These are phyloP conservation scores for Xylariomycetidae sp. DNA, from an alignment of 2,329 filamentous ascomycete genomes.

Conservation along the genomic window DNA sequence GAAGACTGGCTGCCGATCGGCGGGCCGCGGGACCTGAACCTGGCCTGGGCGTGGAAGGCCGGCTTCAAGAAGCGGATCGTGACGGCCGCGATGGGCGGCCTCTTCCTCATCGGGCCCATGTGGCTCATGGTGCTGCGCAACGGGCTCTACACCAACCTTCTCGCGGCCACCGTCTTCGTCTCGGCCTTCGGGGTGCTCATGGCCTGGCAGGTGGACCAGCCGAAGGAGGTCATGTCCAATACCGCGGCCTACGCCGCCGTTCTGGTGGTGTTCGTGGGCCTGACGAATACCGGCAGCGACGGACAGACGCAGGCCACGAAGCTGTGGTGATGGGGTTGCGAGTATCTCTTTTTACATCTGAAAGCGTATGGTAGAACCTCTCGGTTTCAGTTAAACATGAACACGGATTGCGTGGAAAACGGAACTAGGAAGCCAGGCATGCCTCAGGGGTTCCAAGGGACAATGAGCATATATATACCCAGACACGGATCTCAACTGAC, in stretches of 20 bases:
- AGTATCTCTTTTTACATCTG: neutral
- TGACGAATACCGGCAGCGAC: neutral
- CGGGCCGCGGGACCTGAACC: slow-evolving; percentile 6
- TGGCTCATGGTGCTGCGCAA: slow-evolving; percentile 17
- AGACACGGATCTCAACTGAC: no score
- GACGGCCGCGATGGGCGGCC: slow-evolving; percentile 6
- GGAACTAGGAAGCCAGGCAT: no score
- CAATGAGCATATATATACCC: no score
- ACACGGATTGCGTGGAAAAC: no score
- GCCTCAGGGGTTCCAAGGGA: no score
- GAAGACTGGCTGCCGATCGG: slow-evolving; percentile 4
- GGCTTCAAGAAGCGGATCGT: slow-evolving; percentile 5
- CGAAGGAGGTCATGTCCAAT: slow-evolving; percentile 12
- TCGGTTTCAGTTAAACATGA: no score
- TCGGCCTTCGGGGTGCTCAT: slow-evolving; percentile 11
- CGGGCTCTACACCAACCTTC: slow-evolving; percentile 4
- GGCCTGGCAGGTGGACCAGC: slow-evolving; percentile 8
- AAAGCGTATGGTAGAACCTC: no score
- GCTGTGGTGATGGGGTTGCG: neutral
- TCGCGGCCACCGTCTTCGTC: slow-evolving; percentile 14
- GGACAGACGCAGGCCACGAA: no score
- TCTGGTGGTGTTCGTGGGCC: slow-evolving; percentile 13
- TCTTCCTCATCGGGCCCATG: slow-evolving; percentile 17
- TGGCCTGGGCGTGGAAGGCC: neutral
- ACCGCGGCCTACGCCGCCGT: slow-evolving; percentile 14